Evolutionary conservation across 1,284 basidiomycete species (phyloP).

Genomic region (Coniferiporia weirii): DNA sequence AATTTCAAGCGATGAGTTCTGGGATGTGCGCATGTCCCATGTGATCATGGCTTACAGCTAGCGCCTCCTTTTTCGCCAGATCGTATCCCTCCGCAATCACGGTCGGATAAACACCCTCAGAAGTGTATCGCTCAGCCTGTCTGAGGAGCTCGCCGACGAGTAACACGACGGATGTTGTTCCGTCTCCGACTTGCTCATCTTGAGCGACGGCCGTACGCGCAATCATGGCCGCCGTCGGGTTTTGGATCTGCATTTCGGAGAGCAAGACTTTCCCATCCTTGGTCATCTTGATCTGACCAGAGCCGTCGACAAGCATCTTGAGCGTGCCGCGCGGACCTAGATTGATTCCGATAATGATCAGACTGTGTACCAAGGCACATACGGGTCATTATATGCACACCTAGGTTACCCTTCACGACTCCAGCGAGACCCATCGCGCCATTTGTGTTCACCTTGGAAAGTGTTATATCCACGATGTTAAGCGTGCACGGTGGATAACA

Average conservation of each 20-base stretch:
- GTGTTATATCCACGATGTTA: constrained; percentile 5
- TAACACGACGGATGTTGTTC: constrained; percentile 95
- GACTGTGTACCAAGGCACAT: not conserved
- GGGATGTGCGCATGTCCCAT: not conserved
- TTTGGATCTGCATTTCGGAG: constrained; percentile 99
- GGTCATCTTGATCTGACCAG: constrained; percentile 99
- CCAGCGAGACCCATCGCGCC: constrained; percentile 97
- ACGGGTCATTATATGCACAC: constrained; percentile 38
- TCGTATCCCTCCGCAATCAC: constrained; percentile 96
- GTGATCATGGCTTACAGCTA: constrained; percentile 54
- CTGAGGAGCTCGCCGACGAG: constrained; percentile 97
- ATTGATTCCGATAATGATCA: constrained; percentile 13
- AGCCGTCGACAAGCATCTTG: constrained; percentile 99
- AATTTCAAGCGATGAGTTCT: not conserved
- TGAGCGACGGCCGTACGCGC: constrained; percentile 97
- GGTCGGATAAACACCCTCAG: constrained; percentile 97
- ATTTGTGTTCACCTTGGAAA: constrained; percentile 72
- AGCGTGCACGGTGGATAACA: constrained; percentile 22
- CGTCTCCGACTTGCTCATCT: constrained; percentile 98
- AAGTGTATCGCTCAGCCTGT: constrained; percentile 96
- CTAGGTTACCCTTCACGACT: constrained; percentile 96
- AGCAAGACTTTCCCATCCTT: constrained; percentile 99
- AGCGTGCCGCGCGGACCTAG: constrained; percentile 91
- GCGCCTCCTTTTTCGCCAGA: constrained; percentile 92
- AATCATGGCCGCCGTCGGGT: constrained; percentile 99